Evolutionary conservation across 2,329 filamentous ascomycete species (phyloP), one percentile per base, ranked within the genome.

Genomic region (Claviceps lovelessii): DNA sequence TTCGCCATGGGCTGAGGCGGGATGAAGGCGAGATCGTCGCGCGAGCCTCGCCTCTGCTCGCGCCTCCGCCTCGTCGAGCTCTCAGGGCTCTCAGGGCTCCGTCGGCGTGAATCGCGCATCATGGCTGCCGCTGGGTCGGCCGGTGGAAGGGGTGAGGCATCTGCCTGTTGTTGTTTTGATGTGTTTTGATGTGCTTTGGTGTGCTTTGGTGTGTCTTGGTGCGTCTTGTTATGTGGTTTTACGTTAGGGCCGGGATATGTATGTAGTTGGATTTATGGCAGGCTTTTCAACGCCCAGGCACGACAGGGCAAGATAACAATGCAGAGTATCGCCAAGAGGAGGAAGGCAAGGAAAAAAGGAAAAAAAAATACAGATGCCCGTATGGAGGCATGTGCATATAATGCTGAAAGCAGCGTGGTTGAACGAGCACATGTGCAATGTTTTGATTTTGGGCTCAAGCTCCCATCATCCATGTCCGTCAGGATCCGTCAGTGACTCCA

Each of bases 51-150:
- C 61, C 65, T 64, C 45, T 57, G 57, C 56, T 69, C 64, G 58
- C 63, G 63, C 61, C 63, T 65, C 71, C 76, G 75, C 65, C 77
- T 75, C 65, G 75, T 72, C 64, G 73, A 73, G 71, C 73, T 73
- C 62, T 79, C 77, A 55, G 75, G 76, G 71, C 73, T 73, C 62
- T 79, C 77, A 55, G 75, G 76, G 69, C 77, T 80, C 71, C 77
- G 74, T 63, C 74, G 75, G 66, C 76, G 76, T 68, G 73, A 70
- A 64, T 75, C 73, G 71, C 74, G 72, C 76, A 78, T 76, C 75
- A 76, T 79, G 65, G 65, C 71, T 60, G 63, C 63, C 60, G 60
- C 55, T 62, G 58, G 55, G 55, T 58, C 60, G 58, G 58, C 59
- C 59, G 17, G 45, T n/a, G 39, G 49, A 49, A 46, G 55, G 49